Base-by-base conservation (phyloP, 2,329 filamentous ascomycete genomes). In the Aureobasidium melanogenum region DNA sequence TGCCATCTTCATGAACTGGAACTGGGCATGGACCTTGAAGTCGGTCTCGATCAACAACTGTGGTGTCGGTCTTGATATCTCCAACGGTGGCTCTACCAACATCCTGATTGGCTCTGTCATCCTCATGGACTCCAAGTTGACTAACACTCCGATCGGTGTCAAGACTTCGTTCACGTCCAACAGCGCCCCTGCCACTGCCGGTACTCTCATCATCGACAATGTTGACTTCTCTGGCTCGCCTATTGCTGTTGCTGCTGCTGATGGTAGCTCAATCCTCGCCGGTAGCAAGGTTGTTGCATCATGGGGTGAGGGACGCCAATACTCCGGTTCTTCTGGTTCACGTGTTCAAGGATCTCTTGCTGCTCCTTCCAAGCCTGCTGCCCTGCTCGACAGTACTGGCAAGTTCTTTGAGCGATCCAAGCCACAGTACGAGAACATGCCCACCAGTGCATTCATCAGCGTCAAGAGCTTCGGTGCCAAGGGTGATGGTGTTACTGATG, bases 61-160 rank as follows among this genome's bases (percentile, higher is more conserved):
- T 68, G 71, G 72, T 56, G 70, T 78, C 55, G 79, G 77, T 63
- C 68, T 81, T 55, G 77, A 80, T 67, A 80, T 80, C 76, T 75
- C 78, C 61, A 78, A 76, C 66, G 71, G 69, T 61, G 71, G 71
- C 8, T 34, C 61, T 14, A 73, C 79, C 67, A 73, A 79, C 67
- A 88, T 94, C 76, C 88, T 85, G 12, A 91, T 96, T 57, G 94
- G 94, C 61, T 96, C 93, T 1, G 82, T 96, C 48, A 75, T 96
- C 60, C 76, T 97, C 52, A 77, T 92, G 59, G 93, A 97, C 78
- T 92, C 87, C 77, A 85, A 80, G 66, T 84, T 97, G 69, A 82
- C 80, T 66, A 87, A 89, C 75, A 93, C 89, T 1, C 82, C 82
- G 1, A 82, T 90, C 60, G 93, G 89, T 66, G 81, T 97, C 69